phyloP scores from a whole-genome alignment of 2,329 filamentous ascomycete genomes.

The Aplosporella prunicola region DNA sequence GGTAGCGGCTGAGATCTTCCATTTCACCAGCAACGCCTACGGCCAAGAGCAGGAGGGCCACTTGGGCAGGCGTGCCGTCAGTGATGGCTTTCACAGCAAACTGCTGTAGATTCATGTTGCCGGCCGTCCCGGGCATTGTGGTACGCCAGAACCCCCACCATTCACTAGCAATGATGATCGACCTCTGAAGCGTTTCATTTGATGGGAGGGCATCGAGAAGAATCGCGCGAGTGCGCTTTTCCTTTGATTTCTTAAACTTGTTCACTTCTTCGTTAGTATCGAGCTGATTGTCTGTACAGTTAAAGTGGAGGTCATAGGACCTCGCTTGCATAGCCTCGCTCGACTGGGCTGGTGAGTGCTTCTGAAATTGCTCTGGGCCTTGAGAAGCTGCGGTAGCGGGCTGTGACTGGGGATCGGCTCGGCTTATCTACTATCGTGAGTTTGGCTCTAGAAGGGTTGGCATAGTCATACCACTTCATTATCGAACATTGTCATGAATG shows the following conservation, averaged over 20 bases:
- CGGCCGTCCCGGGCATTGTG: conserved; percentile 33
- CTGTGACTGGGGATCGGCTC: not conserved
- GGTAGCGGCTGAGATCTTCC: conserved; percentile 36
- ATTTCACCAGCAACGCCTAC: conserved; percentile 31
- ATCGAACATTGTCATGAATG: conserved; percentile 8
- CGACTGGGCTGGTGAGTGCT: too few species aligned
- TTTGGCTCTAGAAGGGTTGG: not conserved
- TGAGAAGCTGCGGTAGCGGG: not conserved
- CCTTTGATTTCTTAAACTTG: conserved; percentile 16
- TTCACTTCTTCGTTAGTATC: not conserved
- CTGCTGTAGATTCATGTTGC: conserved; percentile 26
- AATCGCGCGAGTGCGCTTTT: conserved; percentile 26
- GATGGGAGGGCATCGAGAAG: conserved; percentile 27
- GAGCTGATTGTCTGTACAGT: not conserved
- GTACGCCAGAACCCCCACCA: conserved; percentile 36
- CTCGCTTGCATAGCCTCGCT: not conserved
- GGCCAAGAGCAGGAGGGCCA: conserved; percentile 28
- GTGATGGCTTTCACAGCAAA: conserved; percentile 38
- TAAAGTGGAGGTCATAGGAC: not conserved
- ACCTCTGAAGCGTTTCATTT: conserved; percentile 21
- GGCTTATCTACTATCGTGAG: conserved; percentile 8
- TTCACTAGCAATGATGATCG: conserved; percentile 21
- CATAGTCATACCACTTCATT: conserved; percentile 8
- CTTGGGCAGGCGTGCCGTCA: conserved; percentile 32
- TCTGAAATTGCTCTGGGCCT: too few species aligned